phyloP scores from a whole-genome alignment of 83 land plant genomes.

The Picea engelmannii region DNA sequence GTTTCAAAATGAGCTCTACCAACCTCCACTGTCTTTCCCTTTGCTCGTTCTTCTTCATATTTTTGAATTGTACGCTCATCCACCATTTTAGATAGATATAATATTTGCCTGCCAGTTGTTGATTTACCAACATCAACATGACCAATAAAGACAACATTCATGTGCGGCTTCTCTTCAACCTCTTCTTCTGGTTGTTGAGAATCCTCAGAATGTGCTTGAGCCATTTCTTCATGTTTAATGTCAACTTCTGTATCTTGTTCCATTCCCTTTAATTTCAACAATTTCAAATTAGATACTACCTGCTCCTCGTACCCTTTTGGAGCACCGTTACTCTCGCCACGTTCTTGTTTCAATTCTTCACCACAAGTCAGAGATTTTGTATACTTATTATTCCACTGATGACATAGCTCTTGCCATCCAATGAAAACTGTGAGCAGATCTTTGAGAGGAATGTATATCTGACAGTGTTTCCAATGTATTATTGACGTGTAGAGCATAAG shows the following conservation, averaged over 20 bases:
- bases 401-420: too few relatives aligned
- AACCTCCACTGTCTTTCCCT: too few relatives aligned
- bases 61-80: slow-evolving; percentile 99
- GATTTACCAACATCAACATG: slow-evolving; percentile 99
- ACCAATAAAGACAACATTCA: slow-evolving; percentile 95
- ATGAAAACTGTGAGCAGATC: too few relatives aligned
- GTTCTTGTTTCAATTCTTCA: too few relatives aligned
- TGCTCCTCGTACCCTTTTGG: neutral
- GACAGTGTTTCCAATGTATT: too few relatives aligned
- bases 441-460: too few relatives aligned
- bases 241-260: slow-evolving; percentile 4
- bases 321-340: too few relatives aligned
- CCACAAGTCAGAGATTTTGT: too few relatives aligned
- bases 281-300: slow-evolving; percentile 4
- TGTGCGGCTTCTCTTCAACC: slow-evolving; percentile 50
- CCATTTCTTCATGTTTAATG: slow-evolving; percentile 15
- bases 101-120: slow-evolving; percentile 94
- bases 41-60: slow-evolving; percentile 97
- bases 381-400: too few relatives aligned
- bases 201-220: too few relatives aligned
- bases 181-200: slow-evolving; percentile 38
- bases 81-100: slow-evolving; percentile 86
- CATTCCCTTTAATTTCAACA: slow-evolving; percentile 2
- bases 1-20: too few relatives aligned
- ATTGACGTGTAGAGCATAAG: too few relatives aligned